These are phyloP conservation scores for Prunus kanzakura DNA, from an alignment of 306 rosid species.

Conservation along the genomic window DNA sequence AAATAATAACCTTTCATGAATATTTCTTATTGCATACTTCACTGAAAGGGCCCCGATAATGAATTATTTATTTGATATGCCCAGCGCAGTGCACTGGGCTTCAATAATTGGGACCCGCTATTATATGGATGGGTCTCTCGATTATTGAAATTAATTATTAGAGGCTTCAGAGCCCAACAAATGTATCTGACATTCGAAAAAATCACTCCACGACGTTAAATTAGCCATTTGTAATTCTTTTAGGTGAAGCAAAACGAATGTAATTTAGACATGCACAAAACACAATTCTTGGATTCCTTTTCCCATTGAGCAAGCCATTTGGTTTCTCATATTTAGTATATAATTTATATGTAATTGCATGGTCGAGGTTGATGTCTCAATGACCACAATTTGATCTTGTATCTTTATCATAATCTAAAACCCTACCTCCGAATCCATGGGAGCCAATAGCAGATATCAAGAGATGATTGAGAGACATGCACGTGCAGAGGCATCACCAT, in stretches of 20 bases:
- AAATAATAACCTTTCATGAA: not conserved
- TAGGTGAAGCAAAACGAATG: too few relatives aligned
- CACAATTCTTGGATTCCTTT: too few relatives aligned
- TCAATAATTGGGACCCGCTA: not conserved
- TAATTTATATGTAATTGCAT: not conserved
- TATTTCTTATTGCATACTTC: not conserved
- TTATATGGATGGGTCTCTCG: not conserved
- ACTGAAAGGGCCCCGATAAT: rapidly evolving
- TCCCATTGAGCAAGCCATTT: too few relatives aligned
- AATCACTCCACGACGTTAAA: not conserved
- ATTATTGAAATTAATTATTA: not conserved
- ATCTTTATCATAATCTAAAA: not conserved
- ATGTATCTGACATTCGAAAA: not conserved
- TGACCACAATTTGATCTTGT: not conserved
- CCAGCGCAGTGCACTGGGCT: not conserved
- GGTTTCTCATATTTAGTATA: not conserved
- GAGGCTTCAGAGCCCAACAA: not conserved
- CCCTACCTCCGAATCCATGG: not conserved
- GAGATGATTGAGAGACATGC: not conserved
- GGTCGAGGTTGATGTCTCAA: not conserved
- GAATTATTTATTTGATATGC: not conserved
- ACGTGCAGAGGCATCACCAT: not conserved
- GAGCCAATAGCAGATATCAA: not conserved
- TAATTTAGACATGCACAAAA: too few relatives aligned
- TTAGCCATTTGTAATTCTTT: too few relatives aligned